Base-by-base conservation (phyloP, 2,329 filamentous ascomycete genomes). In the Penicillium italicum region DNA sequence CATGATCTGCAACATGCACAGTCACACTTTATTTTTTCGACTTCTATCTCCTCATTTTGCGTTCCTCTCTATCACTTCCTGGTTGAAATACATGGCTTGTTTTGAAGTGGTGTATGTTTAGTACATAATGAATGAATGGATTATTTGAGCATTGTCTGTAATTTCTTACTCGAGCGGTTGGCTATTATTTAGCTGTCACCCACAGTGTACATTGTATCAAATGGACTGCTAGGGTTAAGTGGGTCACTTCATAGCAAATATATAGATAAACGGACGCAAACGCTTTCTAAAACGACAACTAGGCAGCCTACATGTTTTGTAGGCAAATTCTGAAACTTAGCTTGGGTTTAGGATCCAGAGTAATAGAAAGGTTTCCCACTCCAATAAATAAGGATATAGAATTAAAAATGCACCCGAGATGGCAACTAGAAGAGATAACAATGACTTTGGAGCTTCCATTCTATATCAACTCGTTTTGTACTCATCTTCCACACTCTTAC, bases 1-100 rank as follows among this genome's bases (percentile, higher is more conserved):
- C 55, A 62, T 61, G 63, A 66, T 53, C 42, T 56, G 53, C 53
- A 57, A 60, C 43, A 61, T 61, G 59, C 68, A 61, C 67, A 62
- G 57, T 67, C 50, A 59, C 55, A 51, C 62, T 62, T 56, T 57
- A 45, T 53, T 59, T 55, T 53, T 59, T 47, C 42, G 36, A 53
- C 45, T 34, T 61, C 62, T 53, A 42, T 38, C 12, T 45, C 10
- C 24, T 42, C 37, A 28, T 47, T 50, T 60, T 47, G 34, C 11
- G 31, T 53, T 57, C 28, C 34, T 56, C 33, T 34, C 26, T 36
- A 10, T 56, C 22, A 24, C 34, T 53, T 48, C 31, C 51, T 43
- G 48, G 42, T 53, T 53, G 41, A 41, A 48, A 37, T 49, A 44
- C 14, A n/a, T 49, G 47, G 31, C 22, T 51, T 53, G 24, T 55